phyloP scores from a whole-genome alignment of 2,329 filamentous ascomycete genomes.

The Clarireedia paspali region DNA sequence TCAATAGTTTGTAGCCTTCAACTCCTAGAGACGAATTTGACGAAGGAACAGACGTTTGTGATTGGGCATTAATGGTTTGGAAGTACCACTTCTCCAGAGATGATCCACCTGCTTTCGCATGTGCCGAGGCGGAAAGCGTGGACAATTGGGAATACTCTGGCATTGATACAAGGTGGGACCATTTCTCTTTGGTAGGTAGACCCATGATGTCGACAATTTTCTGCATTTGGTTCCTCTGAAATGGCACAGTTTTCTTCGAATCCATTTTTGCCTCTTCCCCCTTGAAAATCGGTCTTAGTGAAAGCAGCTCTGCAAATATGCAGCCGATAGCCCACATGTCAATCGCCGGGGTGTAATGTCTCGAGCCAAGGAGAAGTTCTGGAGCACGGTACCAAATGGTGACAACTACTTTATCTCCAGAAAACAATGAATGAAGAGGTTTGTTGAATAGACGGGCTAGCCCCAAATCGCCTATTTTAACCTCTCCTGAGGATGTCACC shows the following conservation, averaged over 20 bases:
- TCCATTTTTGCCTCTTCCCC: conserved; percentile 99
- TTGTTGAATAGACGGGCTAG: conserved; percentile 91
- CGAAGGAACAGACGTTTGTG: conserved; percentile 40
- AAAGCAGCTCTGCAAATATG: conserved; percentile 92
- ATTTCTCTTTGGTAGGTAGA: conserved; percentile 77
- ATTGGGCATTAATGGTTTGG: conserved; percentile 55
- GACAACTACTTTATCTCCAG: conserved; percentile 94
- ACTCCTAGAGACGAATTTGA: conserved; percentile 49
- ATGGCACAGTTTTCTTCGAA: conserved; percentile 92
- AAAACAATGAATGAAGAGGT: conserved; percentile 83
- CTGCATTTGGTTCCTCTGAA: conserved; percentile 97
- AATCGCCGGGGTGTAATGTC: conserved; percentile 96
- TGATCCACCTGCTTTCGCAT: conserved; percentile 28
- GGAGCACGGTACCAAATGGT: conserved; percentile 99
- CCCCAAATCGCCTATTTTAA: conserved; percentile 92
- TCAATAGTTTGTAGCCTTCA: conserved; percentile 76
- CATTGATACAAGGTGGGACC: conserved; percentile 79
- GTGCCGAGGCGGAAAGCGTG: conserved; percentile 44
- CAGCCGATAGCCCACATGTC: conserved; percentile 98
- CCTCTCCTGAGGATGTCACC: conserved; percentile 82
- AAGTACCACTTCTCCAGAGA: conserved; percentile 75
- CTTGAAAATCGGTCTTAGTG: conserved; percentile 91
- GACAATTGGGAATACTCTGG: conserved; percentile 73
- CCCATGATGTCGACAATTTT: conserved; percentile 98
- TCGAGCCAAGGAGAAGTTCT: conserved; percentile 80